Conservation (phyloP, 164 flowering plant genomes). For the Stephania japonica region DNA sequence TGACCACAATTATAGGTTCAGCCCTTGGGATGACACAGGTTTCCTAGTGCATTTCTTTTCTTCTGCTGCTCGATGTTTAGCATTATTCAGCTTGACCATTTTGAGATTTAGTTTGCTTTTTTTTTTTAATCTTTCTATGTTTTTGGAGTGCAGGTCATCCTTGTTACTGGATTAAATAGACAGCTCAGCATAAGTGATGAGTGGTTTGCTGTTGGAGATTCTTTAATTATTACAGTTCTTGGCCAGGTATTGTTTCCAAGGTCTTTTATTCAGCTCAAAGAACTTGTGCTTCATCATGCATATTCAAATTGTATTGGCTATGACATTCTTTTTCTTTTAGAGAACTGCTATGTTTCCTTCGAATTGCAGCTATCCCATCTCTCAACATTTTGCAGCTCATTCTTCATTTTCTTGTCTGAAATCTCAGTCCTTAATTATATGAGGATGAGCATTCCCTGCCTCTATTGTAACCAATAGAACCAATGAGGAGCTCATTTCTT, state of each 20-base stretch:
- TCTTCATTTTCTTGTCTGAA: too few relatives aligned
- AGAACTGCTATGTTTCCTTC: not conserved
- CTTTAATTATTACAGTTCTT: conserved; percentile 85
- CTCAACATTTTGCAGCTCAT: too few relatives aligned
- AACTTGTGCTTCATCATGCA: not conserved
- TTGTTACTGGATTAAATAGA: conserved; percentile 86
- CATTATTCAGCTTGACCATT: not conserved
- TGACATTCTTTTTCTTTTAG: too few relatives aligned
- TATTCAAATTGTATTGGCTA: not conserved
- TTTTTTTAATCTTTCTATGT: too few relatives aligned
- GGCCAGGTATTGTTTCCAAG: conserved; percentile 47
- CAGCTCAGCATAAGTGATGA: conserved; percentile 89
- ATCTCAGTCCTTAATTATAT: too few relatives aligned
- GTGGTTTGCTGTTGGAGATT: conserved; percentile 98
- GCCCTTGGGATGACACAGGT: conserved; percentile 98
- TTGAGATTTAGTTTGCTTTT: too few relatives aligned
- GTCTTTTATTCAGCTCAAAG: not conserved
- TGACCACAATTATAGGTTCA: conserved; percentile 63
- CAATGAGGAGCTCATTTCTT: too few relatives aligned
- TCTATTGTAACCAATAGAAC: too few relatives aligned
- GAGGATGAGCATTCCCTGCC: too few relatives aligned
- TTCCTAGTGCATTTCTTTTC: conserved; percentile 7
- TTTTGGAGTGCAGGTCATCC: conserved; percentile 37
- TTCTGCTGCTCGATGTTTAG: not conserved
- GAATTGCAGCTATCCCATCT: not conserved